Base-by-base conservation (phyloP, 495 filamentous ascomycete genomes). In the Apodospora peruviana region DNA sequence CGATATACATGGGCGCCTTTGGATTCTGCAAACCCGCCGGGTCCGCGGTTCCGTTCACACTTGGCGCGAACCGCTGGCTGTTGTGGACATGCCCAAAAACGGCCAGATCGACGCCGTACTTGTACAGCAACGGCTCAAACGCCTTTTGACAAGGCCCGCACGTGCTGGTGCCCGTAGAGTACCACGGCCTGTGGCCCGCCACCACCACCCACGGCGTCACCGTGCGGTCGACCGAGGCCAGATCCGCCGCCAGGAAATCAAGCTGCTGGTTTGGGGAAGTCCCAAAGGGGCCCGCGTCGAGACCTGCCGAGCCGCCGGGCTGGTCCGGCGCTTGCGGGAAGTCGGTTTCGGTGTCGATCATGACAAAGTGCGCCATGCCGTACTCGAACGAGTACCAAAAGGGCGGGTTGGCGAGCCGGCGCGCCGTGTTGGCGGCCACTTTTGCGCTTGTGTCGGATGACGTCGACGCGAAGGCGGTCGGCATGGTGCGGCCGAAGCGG, bases 361-460 rank as follows among this genome's bases (percentile, higher is more conserved):
- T 76, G 32, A 71, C 62, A 43, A 77, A 58, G 62, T 83, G 79
- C 5, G 68, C 69, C 71, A 80, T 76, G 52, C 79, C 79, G 64
- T 81, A 80, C 41, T 83, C 78, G 60, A 83, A 83, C 0, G 78
- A 81, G 61, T 80, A 83, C 79, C 79, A 83, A 65, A 83, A 83
- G 0, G 80, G 80, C 1, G 80, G 80, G 23, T 78, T 74, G 3
- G 80, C 65, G 3, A 80, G 69, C 21, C 49, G 36, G 4, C 64
- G 56, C 2, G 80, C 80, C 51, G 71, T 66, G 40, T 67, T 65
- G 14, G 78, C 78, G 29, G 68, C 63, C 14, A 67, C 45, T 21
- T 67, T 67, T 0, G 78, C 78, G 2, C 66, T 66, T 12, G 56
- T 53, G 44, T 68, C 67, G 0, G 65, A 50, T 0, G 77, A 77